Base-by-base conservation (phyloP, 805 yeast species). In the Hermanozyma aechmeae region DNA sequence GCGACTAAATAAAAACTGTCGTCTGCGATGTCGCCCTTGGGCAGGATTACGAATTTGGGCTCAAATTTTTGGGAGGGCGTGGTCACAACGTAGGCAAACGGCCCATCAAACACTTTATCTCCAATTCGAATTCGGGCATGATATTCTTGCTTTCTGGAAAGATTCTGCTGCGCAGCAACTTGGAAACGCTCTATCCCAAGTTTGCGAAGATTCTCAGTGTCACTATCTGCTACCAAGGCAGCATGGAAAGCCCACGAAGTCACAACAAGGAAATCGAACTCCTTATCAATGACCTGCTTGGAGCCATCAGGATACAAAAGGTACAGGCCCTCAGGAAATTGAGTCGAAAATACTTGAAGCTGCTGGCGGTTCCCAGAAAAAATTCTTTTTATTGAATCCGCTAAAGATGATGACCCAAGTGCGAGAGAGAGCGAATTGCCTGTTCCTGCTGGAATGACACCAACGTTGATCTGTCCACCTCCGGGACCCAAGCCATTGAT, bases 221-320 rank as follows among this genome's bases (percentile, higher is more conserved):
- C 89, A 29, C 87, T 73, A 32, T 79, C 79, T 17, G 87, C 87
- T 2, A 87, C 86, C 28, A 87, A 53, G 3, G 86, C 72, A 2
- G 96, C 85, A 53, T 87, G 96, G 38, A 85, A 71, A 0, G 79
- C 93, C 83, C 94, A 76, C 0, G 95, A 81, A 0, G 74, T 63
- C 7, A 86, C 93, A 2, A 83, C 83, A 12, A 70, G 34, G 45
- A 76, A 61, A 29, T 46, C 42, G n/a, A 53, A 36, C 6, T 56
- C 50, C 12, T 29, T 26, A 1, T 32, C 28, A 4, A 46, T 28
- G 6, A 32, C 33, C 5, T 23, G 25, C 1, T 26, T 32, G 18
- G 35, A 35, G 6, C 47, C 50, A 17, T 48, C 49, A 20, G 42
- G 45, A 1, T 40, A 32, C 15, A 46, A 30, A 24, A 39, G 30